These are phyloP conservation scores for Aspergillus panamensis DNA, from an alignment of 495 filamentous ascomycete species.

Conservation along the genomic window DNA sequence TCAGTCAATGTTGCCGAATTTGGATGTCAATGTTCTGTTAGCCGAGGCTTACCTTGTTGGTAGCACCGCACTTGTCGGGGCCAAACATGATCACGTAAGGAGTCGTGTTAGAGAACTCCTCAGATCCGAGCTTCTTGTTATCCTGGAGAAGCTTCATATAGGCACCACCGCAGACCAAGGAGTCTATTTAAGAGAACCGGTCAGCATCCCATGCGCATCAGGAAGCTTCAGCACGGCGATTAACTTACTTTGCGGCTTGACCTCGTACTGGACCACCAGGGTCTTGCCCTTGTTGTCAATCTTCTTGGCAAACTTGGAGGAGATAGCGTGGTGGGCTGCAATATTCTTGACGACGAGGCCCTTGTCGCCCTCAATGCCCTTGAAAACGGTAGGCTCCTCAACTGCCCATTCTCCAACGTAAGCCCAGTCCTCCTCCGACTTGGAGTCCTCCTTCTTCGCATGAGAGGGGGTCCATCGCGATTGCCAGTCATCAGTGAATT, in stretches of 20 bases:
- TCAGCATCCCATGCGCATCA: not conserved
- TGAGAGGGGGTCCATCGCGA: slow-evolving; percentile 87
- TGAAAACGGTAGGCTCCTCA: slow-evolving; percentile 88
- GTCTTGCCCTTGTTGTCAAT: slow-evolving; percentile 96
- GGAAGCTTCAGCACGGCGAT: not conserved
- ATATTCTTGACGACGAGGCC: slow-evolving; percentile 96
- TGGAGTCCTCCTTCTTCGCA: slow-evolving; percentile 92
- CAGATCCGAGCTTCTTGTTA: slow-evolving; percentile 92
- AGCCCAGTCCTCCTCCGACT: slow-evolving; percentile 90
- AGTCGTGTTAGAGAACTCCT: slow-evolving; percentile 96
- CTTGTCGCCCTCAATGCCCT: slow-evolving; percentile 94
- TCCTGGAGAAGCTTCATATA: slow-evolving; percentile 99
- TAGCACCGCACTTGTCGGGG: slow-evolving; percentile 98
- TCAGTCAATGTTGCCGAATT: slow-evolving; percentile 8
- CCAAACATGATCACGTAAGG: slow-evolving; percentile 99
- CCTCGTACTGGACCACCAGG: slow-evolving; percentile 97
- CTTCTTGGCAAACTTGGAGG: slow-evolving; percentile 95
- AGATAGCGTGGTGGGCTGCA: slow-evolving; percentile 98
- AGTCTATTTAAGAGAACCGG: slow-evolving; percentile 50
- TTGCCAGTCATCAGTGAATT: slow-evolving; percentile 96
- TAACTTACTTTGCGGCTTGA: slow-evolving; percentile 92
- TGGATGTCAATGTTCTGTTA: not conserved
- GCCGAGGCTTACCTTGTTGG: slow-evolving; percentile 74
- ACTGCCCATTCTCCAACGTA: slow-evolving; percentile 97
- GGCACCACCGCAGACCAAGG: slow-evolving; percentile 96